These are phyloP conservation scores for Cladosporium sp. DNA, from an alignment of 2,329 filamentous ascomycete genomes.

Conservation along the genomic window DNA sequence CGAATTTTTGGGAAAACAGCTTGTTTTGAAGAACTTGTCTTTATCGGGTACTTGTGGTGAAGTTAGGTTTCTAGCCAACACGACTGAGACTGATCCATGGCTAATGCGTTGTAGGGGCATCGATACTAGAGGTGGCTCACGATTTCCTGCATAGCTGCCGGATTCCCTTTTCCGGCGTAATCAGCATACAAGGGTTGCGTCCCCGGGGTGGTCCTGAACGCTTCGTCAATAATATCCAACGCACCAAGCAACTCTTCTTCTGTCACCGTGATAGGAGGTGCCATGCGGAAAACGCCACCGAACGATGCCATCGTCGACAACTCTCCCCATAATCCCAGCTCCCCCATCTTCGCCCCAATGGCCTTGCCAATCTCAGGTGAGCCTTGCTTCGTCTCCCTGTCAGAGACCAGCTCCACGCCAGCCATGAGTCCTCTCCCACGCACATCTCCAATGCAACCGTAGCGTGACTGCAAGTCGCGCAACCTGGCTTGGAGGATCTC, in stretches of 20 bases:
- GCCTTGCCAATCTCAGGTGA: slow-evolving; percentile 20
- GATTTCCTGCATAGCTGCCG: neutral
- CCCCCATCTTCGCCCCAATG: slow-evolving; percentile 20
- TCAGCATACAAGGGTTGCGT: slow-evolving; percentile 16
- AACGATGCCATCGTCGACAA: slow-evolving; percentile 21
- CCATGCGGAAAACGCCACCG: slow-evolving; percentile 23
- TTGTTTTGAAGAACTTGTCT: too few relatives aligned
- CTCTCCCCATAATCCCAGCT: slow-evolving; percentile 20
- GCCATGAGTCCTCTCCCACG: slow-evolving; percentile 22
- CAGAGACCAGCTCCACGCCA: slow-evolving; percentile 23
- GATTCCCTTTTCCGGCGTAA: neutral
- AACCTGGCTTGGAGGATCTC: slow-evolving; percentile 19
- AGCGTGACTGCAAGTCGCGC: slow-evolving; percentile 17
- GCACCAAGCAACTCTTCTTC: slow-evolving; percentile 38
- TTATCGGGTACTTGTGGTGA: too few relatives aligned
- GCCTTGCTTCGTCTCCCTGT: slow-evolving; percentile 18
- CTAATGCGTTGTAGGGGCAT: too few relatives aligned
- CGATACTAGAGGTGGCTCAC: too few relatives aligned
- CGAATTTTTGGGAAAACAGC: too few relatives aligned
- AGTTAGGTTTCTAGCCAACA: too few relatives aligned
- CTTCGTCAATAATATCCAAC: slow-evolving; percentile 52
- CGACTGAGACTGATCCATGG: too few relatives aligned
- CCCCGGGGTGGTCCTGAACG: slow-evolving; percentile 48
- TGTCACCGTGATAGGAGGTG: slow-evolving; percentile 22
- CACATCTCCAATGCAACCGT: slow-evolving; percentile 26